Evolutionary conservation across 768 basidiomycete species (phyloP).

Genomic region (Goffeauzyma gilvescens): DNA sequence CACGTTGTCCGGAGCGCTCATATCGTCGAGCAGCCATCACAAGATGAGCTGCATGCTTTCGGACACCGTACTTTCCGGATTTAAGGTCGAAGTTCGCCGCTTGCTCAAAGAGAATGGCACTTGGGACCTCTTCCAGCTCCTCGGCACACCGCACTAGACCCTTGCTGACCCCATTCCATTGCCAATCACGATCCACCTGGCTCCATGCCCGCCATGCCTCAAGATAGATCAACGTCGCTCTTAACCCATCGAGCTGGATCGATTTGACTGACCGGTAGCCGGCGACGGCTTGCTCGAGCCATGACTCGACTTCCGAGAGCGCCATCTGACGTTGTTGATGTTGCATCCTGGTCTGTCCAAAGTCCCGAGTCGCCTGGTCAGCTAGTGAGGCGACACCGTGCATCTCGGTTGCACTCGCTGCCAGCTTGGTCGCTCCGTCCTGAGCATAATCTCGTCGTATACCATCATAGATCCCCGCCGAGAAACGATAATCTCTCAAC

Average conservation of each 20-base stretch:
- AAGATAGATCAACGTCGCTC: conserved; percentile 30
- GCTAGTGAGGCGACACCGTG: no score
- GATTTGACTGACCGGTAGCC: conserved; percentile 16
- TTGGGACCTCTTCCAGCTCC: conserved; percentile 32
- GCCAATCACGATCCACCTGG: background rate
- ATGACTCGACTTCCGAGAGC: conserved; percentile 34
- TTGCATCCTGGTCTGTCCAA: background rate
- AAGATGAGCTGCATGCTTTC: conserved; percentile 30
- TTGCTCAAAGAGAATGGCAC: conserved; percentile 35
- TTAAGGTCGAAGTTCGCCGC: conserved; percentile 31
- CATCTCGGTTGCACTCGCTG: conserved; percentile 54
- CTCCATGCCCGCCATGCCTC: conserved; percentile 27
- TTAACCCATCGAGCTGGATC: conserved; percentile 27
- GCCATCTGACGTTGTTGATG: conserved; percentile 17
- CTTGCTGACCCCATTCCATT: conserved; percentile 20
- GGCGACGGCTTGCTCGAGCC: conserved; percentile 28
- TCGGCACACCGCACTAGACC: conserved; percentile 28
- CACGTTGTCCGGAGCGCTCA: conserved; percentile 35
- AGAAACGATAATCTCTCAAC: conserved; percentile 72
- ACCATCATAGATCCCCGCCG: conserved; percentile 64
- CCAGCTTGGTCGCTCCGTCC: conserved; percentile 32
- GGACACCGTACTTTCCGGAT: conserved; percentile 10
- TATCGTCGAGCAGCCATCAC: conserved; percentile 33
- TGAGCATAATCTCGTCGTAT: conserved; percentile 49
- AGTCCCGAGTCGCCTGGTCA: no score